Conservation (phyloP, 2,329 filamentous ascomycete genomes). For the Lasiodiplodia hormozganensis region DNA sequence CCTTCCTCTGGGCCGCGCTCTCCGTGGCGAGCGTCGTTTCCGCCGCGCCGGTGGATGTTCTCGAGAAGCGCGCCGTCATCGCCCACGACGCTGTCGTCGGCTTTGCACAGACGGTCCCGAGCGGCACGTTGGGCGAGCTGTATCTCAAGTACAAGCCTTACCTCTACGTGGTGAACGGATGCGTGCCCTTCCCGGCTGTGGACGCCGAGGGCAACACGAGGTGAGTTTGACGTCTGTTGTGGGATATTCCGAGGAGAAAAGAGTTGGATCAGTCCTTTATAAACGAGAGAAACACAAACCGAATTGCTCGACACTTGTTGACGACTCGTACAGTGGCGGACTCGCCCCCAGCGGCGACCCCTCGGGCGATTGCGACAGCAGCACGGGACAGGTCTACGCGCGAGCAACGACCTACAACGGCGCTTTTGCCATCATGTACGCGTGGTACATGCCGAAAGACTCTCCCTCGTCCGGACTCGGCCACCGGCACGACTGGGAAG, state of each 20-base stretch:
- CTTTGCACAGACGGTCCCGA: slow-evolving; percentile 61
- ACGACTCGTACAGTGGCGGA: slow-evolving; percentile 47
- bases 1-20: slow-evolving; percentile 2
- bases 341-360: slow-evolving; percentile 50
- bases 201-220: slow-evolving; percentile 63
- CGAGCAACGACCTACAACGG: slow-evolving; percentile 51
- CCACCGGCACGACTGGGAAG: slow-evolving; percentile 65
- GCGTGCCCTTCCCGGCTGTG: slow-evolving; percentile 69
- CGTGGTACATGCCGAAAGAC: slow-evolving; percentile 61
- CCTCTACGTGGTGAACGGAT: slow-evolving; percentile 64
- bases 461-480: slow-evolving; percentile 53
- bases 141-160: slow-evolving; percentile 65
- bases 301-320: neutral
- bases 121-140: slow-evolving; percentile 52
- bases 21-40: slow-evolving; percentile 7
- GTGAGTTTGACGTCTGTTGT: slow-evolving; percentile 45
- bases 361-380: slow-evolving; percentile 51
- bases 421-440: slow-evolving; percentile 59
- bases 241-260: neutral
- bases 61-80: slow-evolving; percentile 53
- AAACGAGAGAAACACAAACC: neutral
- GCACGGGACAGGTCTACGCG: slow-evolving; percentile 60
- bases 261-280: neutral
- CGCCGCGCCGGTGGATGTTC: neutral
- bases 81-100: slow-evolving; percentile 58